Percentiles rank a stretch among this genome's conserved stretches.
Conservation (phyloP, 73 alveolate species). For the Uronychia setigera region DNA sequence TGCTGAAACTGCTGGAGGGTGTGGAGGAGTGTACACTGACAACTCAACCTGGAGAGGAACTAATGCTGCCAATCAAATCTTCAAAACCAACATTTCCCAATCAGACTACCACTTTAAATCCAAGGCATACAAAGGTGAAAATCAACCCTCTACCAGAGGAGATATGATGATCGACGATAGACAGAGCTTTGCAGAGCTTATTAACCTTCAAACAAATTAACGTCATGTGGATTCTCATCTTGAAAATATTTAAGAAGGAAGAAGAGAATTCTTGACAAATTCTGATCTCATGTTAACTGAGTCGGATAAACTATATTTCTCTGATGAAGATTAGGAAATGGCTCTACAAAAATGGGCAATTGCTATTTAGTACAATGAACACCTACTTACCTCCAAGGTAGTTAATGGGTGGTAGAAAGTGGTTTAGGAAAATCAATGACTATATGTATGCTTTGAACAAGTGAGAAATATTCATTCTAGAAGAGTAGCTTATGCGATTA, state of each 20-base stretch:
- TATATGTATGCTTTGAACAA: not conserved
- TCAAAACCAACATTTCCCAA: not conserved
- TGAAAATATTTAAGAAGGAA: not conserved
- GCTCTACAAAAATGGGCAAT: not conserved
- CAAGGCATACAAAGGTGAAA: not conserved
- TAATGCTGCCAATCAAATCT: not conserved
- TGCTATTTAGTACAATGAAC: not conserved
- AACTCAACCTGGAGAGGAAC: not conserved
- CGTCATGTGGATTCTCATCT: not conserved
- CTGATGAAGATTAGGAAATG: not conserved
- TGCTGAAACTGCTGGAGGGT: not conserved
- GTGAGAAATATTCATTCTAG: no score
- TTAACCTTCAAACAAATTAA: not conserved
- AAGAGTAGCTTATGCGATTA: not conserved
- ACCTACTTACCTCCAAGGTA: not conserved
- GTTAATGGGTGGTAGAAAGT: not conserved
- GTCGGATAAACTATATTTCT: no score
- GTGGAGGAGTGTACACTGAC: not conserved
- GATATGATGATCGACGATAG: not conserved
- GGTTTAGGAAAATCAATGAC: not conserved
- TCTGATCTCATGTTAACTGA: not conserved
- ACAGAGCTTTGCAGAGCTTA: not conserved
- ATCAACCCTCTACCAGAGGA: not conserved
- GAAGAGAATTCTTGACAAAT: not conserved
- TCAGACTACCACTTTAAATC: not conserved